Conservation (phyloP, 345 rosid genomes). For the Geranium brycei region DNA sequence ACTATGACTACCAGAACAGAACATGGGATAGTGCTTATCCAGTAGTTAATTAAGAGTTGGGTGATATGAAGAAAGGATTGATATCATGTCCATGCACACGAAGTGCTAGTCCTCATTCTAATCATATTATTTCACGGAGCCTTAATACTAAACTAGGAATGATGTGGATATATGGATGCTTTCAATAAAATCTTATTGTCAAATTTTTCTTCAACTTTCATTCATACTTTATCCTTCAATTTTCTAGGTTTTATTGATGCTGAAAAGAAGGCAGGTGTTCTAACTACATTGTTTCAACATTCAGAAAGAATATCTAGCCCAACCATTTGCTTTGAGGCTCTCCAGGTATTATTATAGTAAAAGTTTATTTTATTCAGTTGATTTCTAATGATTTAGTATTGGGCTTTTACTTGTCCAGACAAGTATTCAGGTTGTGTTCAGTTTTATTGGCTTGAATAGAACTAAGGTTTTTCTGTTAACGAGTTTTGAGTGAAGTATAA, state of each 20-base stretch:
- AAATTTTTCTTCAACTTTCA: constrained; percentile 8
- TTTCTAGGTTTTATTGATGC: constrained; percentile 44
- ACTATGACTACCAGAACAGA: background rate
- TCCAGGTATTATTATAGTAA: constrained; percentile 46
- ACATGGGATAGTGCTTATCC: background rate
- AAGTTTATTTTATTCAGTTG: background rate
- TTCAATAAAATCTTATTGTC: background rate
- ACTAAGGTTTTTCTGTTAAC: too few relatives aligned
- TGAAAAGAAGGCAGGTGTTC: constrained; percentile 42
- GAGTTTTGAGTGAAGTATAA: too few relatives aligned
- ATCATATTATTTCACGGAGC: too few relatives aligned
- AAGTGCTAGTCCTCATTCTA: too few relatives aligned
- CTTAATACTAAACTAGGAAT: too few relatives aligned
- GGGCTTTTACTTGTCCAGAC: background rate
- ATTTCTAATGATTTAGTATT: background rate
- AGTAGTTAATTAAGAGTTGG: too few relatives aligned
- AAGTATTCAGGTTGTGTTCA: background rate
- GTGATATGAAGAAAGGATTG: too few relatives aligned
- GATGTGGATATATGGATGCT: background rate
- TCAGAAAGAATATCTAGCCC: constrained; percentile 40
- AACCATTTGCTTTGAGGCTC: constrained; percentile 66
- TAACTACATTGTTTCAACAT: constrained; percentile 37
- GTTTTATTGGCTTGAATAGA: background rate
- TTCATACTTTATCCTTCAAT: constrained; percentile 14
- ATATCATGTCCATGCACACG: too few relatives aligned